Evolutionary conservation across 208 protist species (phyloP).

Genomic region (Acanthamoeba culbertsoni): DNA sequence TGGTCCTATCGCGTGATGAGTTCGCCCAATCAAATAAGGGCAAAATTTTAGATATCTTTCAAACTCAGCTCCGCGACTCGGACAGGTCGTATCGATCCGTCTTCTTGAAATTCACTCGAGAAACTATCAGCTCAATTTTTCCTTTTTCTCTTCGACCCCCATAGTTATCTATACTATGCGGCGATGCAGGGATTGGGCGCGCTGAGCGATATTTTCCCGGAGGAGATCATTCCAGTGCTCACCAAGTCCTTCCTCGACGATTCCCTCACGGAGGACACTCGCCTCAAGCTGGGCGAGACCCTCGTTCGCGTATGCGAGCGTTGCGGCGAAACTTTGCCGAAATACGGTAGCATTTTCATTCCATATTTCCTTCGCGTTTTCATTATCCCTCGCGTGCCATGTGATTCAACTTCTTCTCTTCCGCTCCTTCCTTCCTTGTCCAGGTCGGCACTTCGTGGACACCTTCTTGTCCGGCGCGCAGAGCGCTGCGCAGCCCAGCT

Average conservation of each 20-base stretch:
- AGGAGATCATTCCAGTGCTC: slow-evolving; percentile 1
- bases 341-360: neutral
- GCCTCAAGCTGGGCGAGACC: slow-evolving; percentile 42
- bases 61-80: neutral
- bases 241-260: neutral
- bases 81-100: neutral
- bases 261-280: neutral
- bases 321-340: neutral
- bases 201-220: slow-evolving; percentile 22
- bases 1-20: neutral
- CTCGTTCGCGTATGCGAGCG: neutral
- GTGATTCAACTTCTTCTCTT: too few relatives aligned
- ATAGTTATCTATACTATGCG: slow-evolving; percentile 22
- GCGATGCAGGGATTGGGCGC: slow-evolving; percentile 36
- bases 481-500: neutral
- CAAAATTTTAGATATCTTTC: slow-evolving; percentile 27
- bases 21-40: neutral
- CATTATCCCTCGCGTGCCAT: too few relatives aligned
- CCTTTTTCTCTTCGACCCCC: neutral
- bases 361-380: neutral
- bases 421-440: too few relatives aligned
- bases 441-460: neutral
- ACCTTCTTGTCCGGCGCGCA: neutral
- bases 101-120: neutral
- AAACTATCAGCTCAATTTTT: neutral